Base-by-base conservation (phyloP, 768 basidiomycete genomes). In the Rhodotorula diobovata region DNA sequence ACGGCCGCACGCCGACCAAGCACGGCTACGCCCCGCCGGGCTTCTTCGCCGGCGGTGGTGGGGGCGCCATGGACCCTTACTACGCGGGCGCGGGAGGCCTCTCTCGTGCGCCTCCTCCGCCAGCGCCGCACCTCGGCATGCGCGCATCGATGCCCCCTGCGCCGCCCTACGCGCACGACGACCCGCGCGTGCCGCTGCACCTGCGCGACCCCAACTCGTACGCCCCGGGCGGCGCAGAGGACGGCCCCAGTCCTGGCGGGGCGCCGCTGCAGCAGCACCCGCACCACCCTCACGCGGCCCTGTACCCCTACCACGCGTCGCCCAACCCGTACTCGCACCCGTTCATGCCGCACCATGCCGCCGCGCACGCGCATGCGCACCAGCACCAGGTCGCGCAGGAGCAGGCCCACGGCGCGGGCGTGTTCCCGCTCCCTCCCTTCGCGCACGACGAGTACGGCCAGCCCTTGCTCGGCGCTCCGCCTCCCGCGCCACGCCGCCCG, bases 241-340 rank as follows among this genome's bases (percentile, higher is more conserved):
- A 51, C 6, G 9, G 35, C 8, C 6, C 20, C 23, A 55, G 25
- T 20, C 12, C 21, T 7, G 35, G 25, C 34, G 34, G 21, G 15
- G 55, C 23, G 20, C 34, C 9, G 9, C 48, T 8, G 48, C 48
- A 48, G 9, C 48, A 8, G 48, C 48, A 48, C 18, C 48, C 12
- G 51, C 51, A 25, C n/a, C 55, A 32, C 23, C 55, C 32, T 21
- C 55, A 34, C 20, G 35, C 55, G 23, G 12, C 23, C 11, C 21
- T 25, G 34, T 48, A 61, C 23, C 32, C 12, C 25, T 62, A 55
- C 21, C 30, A 23, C 10, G 15, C 54, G 4, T 39, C 57, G 18
- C 11, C 30, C 21, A 66, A 66, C 65, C 48, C 65, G 34, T 66
- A 66, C 48, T 59, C 65, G 45, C 57, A 66, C n/a, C 65, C 65